Percentiles rank a stretch among this genome's conserved stretches.
These are phyloP conservation scores for Boletus edulis DNA, from an alignment of 768 basidiomycete genomes.

Conservation along the genomic window DNA sequence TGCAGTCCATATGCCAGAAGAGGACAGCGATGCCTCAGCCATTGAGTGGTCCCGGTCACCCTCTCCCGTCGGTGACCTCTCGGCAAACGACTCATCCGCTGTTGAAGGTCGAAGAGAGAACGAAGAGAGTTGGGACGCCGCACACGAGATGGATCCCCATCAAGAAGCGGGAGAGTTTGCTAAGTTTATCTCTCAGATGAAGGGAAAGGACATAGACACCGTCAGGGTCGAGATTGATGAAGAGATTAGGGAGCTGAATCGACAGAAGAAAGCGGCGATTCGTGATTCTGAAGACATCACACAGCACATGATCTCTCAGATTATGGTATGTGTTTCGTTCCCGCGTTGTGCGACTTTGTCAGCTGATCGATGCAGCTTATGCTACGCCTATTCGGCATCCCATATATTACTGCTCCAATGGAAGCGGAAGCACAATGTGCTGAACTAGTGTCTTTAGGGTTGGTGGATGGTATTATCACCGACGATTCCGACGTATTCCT, in stretches of 20 bases:
- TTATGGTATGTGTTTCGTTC: slow-evolving; percentile 47
- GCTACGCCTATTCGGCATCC: slow-evolving; percentile 92
- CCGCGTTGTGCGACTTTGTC: background rate
- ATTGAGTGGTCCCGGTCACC: slow-evolving; percentile 41
- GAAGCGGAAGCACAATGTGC: slow-evolving; percentile 99
- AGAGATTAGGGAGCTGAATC: slow-evolving; percentile 79
- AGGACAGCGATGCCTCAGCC: slow-evolving; percentile 23
- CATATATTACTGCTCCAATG: slow-evolving; percentile 98
- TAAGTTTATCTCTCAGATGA: slow-evolving; percentile 88
- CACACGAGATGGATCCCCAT: slow-evolving; percentile 79
- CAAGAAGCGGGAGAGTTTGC: slow-evolving; percentile 89
- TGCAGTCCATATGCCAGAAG: slow-evolving; percentile 6
- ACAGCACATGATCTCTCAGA: slow-evolving; percentile 90
- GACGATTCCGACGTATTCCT: slow-evolving; percentile 99
- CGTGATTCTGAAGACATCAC: slow-evolving; percentile 95
- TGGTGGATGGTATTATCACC: slow-evolving; percentile 97
- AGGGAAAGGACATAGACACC: slow-evolving; percentile 77
- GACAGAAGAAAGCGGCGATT: slow-evolving; percentile 85
- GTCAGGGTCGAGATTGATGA: slow-evolving; percentile 89
- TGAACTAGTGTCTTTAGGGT: slow-evolving; percentile 74
- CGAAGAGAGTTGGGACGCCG: slow-evolving; percentile 70
- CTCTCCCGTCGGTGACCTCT: slow-evolving; percentile 25
- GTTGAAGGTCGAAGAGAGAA: slow-evolving; percentile 21
- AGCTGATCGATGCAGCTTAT: slow-evolving; percentile 55
- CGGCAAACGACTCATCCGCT: slow-evolving; percentile 7